Base-by-base conservation (phyloP, 2,329 filamentous ascomycete genomes). In the Calcarisporium arbuscula region DNA sequence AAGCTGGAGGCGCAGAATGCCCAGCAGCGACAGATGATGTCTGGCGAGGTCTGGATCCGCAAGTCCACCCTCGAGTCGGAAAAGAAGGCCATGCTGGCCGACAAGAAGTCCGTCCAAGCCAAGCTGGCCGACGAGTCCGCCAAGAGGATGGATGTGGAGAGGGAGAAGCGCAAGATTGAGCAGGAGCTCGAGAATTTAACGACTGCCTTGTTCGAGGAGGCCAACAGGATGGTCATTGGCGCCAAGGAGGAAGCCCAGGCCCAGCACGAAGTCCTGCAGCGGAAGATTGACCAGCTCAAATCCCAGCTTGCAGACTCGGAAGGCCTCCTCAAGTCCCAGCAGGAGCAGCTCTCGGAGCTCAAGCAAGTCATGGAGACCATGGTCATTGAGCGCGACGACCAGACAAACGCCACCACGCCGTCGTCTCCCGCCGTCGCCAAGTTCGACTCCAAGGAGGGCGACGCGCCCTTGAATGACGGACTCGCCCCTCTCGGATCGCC, bases 151-250 rank as follows among this genome's bases (percentile, higher is more conserved):
- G 73, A 79, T 29, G 74, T 74, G 9, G 83, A 89, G 52, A 80
- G 77, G 56, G 85, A 86, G 36, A 95, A 92, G 67, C 85, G 83
- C 58, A 80, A 80, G 43, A 95, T 95, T 19, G 92, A 98, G 57
- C 80, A 84, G 47, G 92, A 98, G 60, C 66, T 98, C 29, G 92
- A 96, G 62, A 85, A 79, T 34, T 62, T 98, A 44, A 96, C 92
- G 0, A 80, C 87, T 2, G 88, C 87, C 19, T 72, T 98, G n/a
- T 98, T 98, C 44, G 88, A 96, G 55, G 90, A 98, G 67, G 92
- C 92, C 32, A 96, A 98, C 64, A 89, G 84, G 70, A 96, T 98
- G 90, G 92, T 98, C 34, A 85, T 90, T 26, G 56, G 50, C 12
- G 90, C 90, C 23, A 86, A 94, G 53, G 87, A 89, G 56, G 86